Evolutionary conservation across 2,329 filamentous ascomycete species (phyloP).

Genomic region (Fusarium succisae): DNA sequence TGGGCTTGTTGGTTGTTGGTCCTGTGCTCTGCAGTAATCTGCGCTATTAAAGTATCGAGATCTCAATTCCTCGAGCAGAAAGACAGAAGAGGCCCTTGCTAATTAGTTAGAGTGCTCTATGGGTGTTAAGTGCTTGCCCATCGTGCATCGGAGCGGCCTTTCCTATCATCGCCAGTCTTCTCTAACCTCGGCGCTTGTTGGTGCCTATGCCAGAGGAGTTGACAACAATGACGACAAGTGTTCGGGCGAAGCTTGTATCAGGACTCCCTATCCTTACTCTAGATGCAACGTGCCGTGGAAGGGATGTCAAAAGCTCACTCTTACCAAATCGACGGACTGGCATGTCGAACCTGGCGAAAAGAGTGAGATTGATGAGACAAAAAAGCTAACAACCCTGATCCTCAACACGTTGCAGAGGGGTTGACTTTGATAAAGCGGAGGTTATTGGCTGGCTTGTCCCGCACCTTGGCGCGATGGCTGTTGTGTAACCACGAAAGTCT

Average conservation of each 20-base stretch:
- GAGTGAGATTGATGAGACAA: conserved; percentile 33
- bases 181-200: neutral
- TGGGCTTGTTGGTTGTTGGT: neutral
- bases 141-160: neutral
- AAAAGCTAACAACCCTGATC: conserved; percentile 23
- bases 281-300: neutral
- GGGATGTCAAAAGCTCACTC: neutral
- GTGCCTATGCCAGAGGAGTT: neutral
- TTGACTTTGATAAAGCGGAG: neutral
- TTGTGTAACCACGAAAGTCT: conserved; percentile 32
- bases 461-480: conserved; percentile 22
- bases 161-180: neutral
- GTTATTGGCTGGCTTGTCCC: conserved; percentile 28
- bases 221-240: neutral
- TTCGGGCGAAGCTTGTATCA: neutral
- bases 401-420: conserved; percentile 22
- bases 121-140: neutral
- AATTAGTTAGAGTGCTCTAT: neutral
- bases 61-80: neutral
- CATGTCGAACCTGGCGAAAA: conserved; percentile 6
- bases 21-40: neutral
- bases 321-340: neutral
- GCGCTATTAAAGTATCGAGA: neutral
- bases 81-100: neutral
- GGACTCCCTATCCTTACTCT: neutral